Evolutionary conservation across 106 monocot species (phyloP).

Genomic region (Acorus calamus): DNA sequence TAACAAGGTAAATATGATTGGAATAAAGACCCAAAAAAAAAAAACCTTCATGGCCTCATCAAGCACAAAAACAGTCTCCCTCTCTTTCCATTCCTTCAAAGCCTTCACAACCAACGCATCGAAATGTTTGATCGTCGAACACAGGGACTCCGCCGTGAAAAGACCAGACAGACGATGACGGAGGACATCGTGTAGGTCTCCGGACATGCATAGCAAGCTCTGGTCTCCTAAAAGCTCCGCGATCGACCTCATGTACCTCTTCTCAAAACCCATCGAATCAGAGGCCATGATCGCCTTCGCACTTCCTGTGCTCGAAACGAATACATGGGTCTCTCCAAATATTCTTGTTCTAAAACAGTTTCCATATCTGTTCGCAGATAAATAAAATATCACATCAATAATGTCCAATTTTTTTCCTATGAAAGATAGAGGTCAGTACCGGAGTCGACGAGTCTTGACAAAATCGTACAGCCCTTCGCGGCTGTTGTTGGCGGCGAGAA

Average conservation of each 20-base stretch:
- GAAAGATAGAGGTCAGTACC: slow-evolving; percentile 8
- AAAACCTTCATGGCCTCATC: slow-evolving; percentile 51
- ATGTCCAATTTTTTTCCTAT: not conserved
- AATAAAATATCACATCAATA: not conserved
- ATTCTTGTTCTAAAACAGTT: slow-evolving; percentile 63
- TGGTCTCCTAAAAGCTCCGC: slow-evolving; percentile 54
- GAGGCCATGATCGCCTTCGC: slow-evolving; percentile 31
- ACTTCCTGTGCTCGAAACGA: slow-evolving; percentile 32
- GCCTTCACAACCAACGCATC: slow-evolving; percentile 36
- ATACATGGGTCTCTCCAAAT: slow-evolving; percentile 55
- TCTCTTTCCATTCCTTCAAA: slow-evolving; percentile 27
- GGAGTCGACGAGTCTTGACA: slow-evolving; percentile 24
- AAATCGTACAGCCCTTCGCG: slow-evolving; percentile 56
- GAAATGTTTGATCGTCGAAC: slow-evolving; percentile 29
- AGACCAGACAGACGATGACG: slow-evolving; percentile 35
- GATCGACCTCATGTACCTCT: slow-evolving; percentile 55
- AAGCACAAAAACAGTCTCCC: slow-evolving; percentile 28
- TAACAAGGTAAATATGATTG: no score
- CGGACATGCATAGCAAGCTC: slow-evolving; percentile 66
- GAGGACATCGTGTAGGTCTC: slow-evolving; percentile 27
- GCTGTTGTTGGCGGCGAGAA: slow-evolving; percentile 45
- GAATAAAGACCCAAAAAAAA: no score
- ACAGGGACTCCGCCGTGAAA: slow-evolving; percentile 29
- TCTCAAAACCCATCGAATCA: slow-evolving; percentile 35
- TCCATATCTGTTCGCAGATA: slow-evolving; percentile 32